phyloP scores from a whole-genome alignment of 371 early-diverging fungal species.

The Dichotomocladium elegans region DNA sequence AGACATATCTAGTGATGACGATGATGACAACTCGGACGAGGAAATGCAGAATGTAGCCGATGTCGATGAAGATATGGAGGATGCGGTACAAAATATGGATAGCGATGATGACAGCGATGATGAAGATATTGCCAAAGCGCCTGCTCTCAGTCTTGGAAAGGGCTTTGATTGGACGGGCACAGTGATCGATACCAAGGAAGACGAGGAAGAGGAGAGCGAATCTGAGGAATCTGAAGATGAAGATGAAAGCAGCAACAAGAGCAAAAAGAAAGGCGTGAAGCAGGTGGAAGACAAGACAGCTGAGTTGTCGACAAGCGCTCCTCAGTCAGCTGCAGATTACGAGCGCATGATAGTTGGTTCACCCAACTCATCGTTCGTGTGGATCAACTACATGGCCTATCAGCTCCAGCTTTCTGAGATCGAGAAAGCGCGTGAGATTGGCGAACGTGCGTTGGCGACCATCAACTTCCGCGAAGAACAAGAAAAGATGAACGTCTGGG shows the following conservation, averaged over 20 bases:
- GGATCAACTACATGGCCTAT: slow-evolving; percentile 98
- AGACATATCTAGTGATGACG: slow-evolving; percentile 26
- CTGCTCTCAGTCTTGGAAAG: slow-evolving; percentile 27
- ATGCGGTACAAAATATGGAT: slow-evolving; percentile 42
- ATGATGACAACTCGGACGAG: slow-evolving; percentile 21
- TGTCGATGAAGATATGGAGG: slow-evolving; percentile 21
- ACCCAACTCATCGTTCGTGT: slow-evolving; percentile 93
- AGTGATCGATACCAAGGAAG: slow-evolving; percentile 18
- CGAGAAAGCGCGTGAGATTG: slow-evolving; percentile 87
- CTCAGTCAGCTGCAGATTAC: slow-evolving; percentile 68
- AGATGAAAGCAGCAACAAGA: slow-evolving; percentile 41
- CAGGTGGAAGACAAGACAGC: slow-evolving; percentile 53
- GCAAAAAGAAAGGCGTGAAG: slow-evolving; percentile 43
- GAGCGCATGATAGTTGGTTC: slow-evolving; percentile 90
- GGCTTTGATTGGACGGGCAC: slow-evolving; percentile 67
- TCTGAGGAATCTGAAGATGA: slow-evolving; percentile 34
- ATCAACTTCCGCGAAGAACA: slow-evolving; percentile 91
- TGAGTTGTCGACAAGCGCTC: slow-evolving; percentile 51
- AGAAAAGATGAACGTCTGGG: slow-evolving; percentile 95
- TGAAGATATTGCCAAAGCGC: slow-evolving; percentile 31
- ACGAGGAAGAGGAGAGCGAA: slow-evolving; percentile 17
- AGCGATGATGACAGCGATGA: slow-evolving; percentile 54
- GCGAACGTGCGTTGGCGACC: slow-evolving; percentile 90
- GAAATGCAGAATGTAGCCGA: slow-evolving; percentile 18
- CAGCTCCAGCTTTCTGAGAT: slow-evolving; percentile 88